These are phyloP conservation scores for Solanum hybrid DNA, from an alignment of 305 asterid species.

Conservation along the genomic window DNA sequence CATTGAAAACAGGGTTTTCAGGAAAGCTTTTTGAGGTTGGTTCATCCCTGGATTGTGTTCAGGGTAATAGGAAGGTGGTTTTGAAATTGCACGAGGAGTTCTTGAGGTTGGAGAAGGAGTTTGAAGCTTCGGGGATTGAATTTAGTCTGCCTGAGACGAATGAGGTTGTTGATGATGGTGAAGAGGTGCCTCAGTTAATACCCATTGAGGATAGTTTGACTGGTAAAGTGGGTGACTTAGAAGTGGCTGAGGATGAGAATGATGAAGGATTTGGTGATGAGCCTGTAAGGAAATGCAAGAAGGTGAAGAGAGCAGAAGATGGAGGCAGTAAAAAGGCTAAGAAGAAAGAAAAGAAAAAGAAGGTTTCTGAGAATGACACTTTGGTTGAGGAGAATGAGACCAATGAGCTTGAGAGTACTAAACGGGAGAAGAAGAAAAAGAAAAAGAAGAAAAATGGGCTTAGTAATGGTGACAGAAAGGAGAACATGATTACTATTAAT, in stretches of 20 bases:
- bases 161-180: constrained; percentile 23
- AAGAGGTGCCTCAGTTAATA: constrained; percentile 58
- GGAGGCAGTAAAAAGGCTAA: constrained; percentile 36
- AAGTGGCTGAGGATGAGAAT: constrained; percentile 12
- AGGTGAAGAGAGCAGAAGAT: constrained; percentile 30
- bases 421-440: constrained; percentile 20
- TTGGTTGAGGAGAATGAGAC: constrained; percentile 4
- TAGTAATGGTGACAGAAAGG: constrained; percentile 13
- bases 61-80: constrained; percentile 71
- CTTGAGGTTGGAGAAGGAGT: constrained; percentile 68
- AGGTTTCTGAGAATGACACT: background rate
- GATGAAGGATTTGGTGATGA: constrained; percentile 8
- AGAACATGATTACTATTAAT: constrained; percentile 6
- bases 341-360: constrained; percentile 13
- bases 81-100: constrained; percentile 71
- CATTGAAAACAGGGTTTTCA: constrained; percentile 58
- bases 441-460: constrained; percentile 16
- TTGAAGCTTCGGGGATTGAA: constrained; percentile 47
- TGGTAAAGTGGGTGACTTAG: constrained; percentile 8
- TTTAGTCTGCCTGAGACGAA: constrained; percentile 33
- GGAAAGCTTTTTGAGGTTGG: constrained; percentile 55
- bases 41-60: constrained; percentile 51
- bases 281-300: constrained; percentile 37
- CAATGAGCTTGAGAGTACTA: constrained; percentile 17
- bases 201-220: constrained; percentile 39